Percentiles rank a stretch among this genome's conserved stretches.
phyloP scores from a whole-genome alignment of 2,329 filamentous ascomycete species.

The Colletotrichum camelliae region DNA sequence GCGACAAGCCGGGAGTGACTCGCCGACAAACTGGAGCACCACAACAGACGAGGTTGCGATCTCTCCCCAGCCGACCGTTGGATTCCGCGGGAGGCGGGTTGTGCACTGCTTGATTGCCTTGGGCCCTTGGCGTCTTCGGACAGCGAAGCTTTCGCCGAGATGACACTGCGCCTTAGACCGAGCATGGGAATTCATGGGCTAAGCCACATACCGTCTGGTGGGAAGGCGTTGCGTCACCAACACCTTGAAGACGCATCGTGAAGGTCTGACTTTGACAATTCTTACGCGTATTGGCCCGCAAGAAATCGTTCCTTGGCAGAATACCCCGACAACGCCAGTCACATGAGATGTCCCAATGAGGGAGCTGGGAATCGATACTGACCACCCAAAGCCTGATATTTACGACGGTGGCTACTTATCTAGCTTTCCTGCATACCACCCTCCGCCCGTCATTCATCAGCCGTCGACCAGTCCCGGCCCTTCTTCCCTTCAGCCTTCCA shows the following conservation, averaged over 20 bases:
- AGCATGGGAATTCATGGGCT: not conserved
- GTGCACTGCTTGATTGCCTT: not conserved
- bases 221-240: not conserved
- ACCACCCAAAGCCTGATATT: not conserved
- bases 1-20: not conserved
- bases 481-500: not conserved
- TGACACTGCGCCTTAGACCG: not conserved
- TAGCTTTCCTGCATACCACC: not conserved
- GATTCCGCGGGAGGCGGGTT: not conserved
- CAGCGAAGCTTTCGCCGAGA: constrained; percentile 5
- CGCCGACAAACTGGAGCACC: not conserved
- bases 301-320: not conserved
- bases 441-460: not conserved
- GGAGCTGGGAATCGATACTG: not conserved
- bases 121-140: not conserved
- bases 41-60: not conserved
- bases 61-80: not conserved
- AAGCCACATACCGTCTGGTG: not conserved
- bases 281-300: not conserved
- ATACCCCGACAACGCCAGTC: not conserved
- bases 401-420: not conserved
- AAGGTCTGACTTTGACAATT: not conserved
- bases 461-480: not conserved
- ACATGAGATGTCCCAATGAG: not conserved
- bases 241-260: not conserved